Evolutionary conservation across 495 filamentous ascomycete species (phyloP), one percentile per base, ranked within the genome.

Genomic region (Lindgomyces ingoldianus): DNA sequence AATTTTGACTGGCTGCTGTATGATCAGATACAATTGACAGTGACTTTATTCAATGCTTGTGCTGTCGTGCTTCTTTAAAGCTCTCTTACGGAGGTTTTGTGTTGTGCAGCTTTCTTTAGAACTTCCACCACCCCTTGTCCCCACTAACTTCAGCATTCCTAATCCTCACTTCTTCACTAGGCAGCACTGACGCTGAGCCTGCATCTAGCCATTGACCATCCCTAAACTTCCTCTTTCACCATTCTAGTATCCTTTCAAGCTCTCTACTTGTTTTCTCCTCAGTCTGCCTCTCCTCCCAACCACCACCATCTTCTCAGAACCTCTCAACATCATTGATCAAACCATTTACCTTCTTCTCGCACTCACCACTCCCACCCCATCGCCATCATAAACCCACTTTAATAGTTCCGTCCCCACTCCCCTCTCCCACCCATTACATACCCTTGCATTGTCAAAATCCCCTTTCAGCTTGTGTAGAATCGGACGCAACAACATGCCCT

Each of bases 401-500:
- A 10, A 22, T 26, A 51, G 12, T 22, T 14, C 55, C 3, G 19
- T 19, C 24, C 22, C 44, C 45, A 41, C 46, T 10, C 11, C 27
- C 4, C 58, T 29, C 16, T 16, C 44, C 16, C 25, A 19, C 11
- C 27, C 44, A 9, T 41, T 41, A 1, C 79, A 81, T 0, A 76
- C 77, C 4, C 74, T 65, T 14, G 80, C 74, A 49, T 80, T 82
- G 2, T 73, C 64, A 52, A 74, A 78, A 57, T 80, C 78, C 18
- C 79, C 77, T 70, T 81, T 80, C 18, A 80, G 71, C 4, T 77
- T 70, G 56, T 82, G 76, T 18, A 82, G 64, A 14, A 82, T 75
- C 1, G 71, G 74, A 55, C 80, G 79, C 16, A 81, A 67, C 44
- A 76, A 73, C 80, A 81, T 81, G 33, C 75, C 78, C 53, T 79